Base-by-base conservation (phyloP, 345 rosid species). In the Aquilaria sinensis region DNA sequence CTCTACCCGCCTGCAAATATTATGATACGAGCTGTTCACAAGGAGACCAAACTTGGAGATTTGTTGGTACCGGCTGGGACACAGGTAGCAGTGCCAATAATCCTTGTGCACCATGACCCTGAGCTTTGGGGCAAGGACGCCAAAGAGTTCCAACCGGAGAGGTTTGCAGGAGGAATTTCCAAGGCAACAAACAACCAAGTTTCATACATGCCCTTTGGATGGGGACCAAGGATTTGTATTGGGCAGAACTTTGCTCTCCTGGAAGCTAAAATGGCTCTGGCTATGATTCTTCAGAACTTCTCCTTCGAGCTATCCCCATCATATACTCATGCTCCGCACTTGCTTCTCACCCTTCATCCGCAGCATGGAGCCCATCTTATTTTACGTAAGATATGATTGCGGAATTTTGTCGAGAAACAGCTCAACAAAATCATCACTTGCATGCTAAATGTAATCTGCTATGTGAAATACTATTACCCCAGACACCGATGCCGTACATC, bases 101-200 rank as follows among this genome's bases (percentile, higher is more conserved):
- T 72, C 10, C 57, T 69, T 51, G 49, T 86, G 31, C 89, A 89
- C 56, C 84, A 74, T 56, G 84, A 75, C 58, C 69, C 69, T 30
- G 75, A 79, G 54, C 56, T 73, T 0, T 86, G 85, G 89, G 91
- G 86, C 30, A 78, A 81, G 8, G 87, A 86, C 65, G 86, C 67
- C 10, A 56, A 64, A 12, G 81, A 89, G 54, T 83, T 89, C 75
- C 77, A 78, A 30, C 89, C 86, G 9, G 70, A 75, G 33, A 83
- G 83, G 58, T 83, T 89, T 53, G 61, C 32, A 0, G 74, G 73
- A 46, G 86, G 86, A 51, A 60, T 84, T 48, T 62, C 82, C 29
- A 81, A 76, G 51, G 93, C 85, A 3, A 77, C 86, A 0, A 80
- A 76, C 61, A 85, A 80, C 81, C n/a, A n/a, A n/a, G n/a, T n/a